These are phyloP conservation scores for Sindora glabra DNA, from an alignment of 306 rosid species.

Conservation along the genomic window DNA sequence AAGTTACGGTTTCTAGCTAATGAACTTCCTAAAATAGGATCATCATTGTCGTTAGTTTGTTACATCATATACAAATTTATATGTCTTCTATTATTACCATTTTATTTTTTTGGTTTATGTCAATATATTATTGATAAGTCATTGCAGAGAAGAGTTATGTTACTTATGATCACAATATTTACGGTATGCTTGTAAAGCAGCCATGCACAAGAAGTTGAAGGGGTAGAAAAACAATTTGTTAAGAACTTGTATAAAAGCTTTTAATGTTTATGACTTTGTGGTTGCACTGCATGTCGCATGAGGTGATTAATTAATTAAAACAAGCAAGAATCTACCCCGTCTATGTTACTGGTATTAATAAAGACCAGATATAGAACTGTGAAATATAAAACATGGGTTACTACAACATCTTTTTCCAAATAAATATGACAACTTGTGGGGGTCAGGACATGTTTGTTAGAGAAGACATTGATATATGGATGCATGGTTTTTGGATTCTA, in stretches of 20 bases:
- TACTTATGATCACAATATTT: too few species aligned
- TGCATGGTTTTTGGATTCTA: conserved; percentile 25
- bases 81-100: background rate
- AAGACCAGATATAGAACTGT: too few species aligned
- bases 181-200: too few species aligned
- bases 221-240: too few species aligned
- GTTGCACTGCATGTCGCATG: too few species aligned
- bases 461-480: conserved; percentile 15
- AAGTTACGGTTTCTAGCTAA: background rate
- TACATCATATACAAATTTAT: too few species aligned
- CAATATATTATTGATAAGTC: background rate
- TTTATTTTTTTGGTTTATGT: background rate
- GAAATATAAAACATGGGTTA: background rate
- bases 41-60: background rate
- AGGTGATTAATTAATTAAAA: too few species aligned
- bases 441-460: conserved; percentile 7
- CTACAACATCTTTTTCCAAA: conserved; percentile 2
- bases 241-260: too few species aligned
- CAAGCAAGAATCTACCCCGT: too few species aligned
- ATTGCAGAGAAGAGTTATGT: background rate
- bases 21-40: background rate
- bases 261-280: too few species aligned
- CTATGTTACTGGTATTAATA: too few species aligned
- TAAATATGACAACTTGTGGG: conserved; percentile 17
- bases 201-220: too few species aligned